A percentile compares a stretch with the other conserved stretches of the same genome.
phyloP scores from a whole-genome alignment of 495 filamentous ascomycete genomes.

The Hyaloscypha variabilis region DNA sequence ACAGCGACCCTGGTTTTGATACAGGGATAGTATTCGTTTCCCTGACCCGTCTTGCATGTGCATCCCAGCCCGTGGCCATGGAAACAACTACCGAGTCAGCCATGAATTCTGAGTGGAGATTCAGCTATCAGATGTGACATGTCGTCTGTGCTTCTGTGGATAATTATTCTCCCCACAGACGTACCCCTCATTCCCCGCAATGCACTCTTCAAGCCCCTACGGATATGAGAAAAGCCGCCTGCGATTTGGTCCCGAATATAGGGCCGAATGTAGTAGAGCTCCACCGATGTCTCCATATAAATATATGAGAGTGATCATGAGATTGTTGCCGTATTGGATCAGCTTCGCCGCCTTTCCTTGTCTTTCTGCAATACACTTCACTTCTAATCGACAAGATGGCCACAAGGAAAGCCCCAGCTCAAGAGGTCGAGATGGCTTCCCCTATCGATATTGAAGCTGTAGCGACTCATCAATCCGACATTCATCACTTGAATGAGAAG shows the following conservation, averaged over 20 bases:
- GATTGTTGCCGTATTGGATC: neutral
- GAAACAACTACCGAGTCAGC: too few species aligned
- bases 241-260: neutral
- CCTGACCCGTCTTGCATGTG: neutral
- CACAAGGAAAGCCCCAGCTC: neutral
- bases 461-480: neutral
- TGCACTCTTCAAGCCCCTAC: neutral
- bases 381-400: neutral
- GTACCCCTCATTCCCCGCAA: neutral
- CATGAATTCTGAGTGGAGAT: too few species aligned
- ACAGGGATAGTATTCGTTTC: neutral
- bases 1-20: too few species aligned
- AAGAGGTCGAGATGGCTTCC: conserved; percentile 7
- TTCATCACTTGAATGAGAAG: conserved; percentile 12
- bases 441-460: conserved; percentile 8
- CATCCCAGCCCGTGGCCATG: neutral
- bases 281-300: neutral
- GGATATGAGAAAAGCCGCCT: neutral
- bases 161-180: neutral
- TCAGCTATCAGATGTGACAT: too few species aligned
- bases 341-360: neutral
- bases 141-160: neutral
- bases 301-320: neutral
- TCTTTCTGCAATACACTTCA: neutral
- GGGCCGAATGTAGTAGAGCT: neutral